Base-by-base conservation (phyloP, 148 eudicot species). In the Amaranthus palmeri region DNA sequence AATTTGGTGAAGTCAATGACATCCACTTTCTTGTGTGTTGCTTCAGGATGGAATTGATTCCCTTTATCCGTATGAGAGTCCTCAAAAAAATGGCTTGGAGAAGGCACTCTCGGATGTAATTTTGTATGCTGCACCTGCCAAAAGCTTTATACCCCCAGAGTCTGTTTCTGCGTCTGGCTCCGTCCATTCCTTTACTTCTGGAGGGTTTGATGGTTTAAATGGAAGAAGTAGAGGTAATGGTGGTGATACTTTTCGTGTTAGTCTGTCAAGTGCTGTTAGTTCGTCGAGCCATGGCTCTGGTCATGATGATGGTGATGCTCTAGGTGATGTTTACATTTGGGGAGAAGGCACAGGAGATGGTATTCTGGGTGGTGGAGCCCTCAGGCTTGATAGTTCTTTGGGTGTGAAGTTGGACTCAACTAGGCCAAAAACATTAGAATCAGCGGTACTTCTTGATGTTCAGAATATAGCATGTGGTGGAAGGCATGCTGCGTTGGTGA, bases 181-280 rank as follows among this genome's bases (percentile, higher is more conserved):
- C 54, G 75, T 74, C 49, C 80, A 79, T 18, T 84, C 85, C 49
- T 76, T 76, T 40, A 80, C 87, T 54, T 80, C 82, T 59, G 86
- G 85, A 70, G 84, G 82, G 52, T 73, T 80, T 68, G 88, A 83
- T 68, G 81, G 80, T 54, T 25, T 72, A 42, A 81, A 84, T 77
- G 80, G 81, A 47, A 76, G 72, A 42, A 67, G 77, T 60, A 83
- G 81, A 61, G 73, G 84, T 44, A 79, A 76, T 71, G 81, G 83
- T 51, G 74, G 75, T 52, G 92, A 86, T 81, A 80, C 84, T 75
- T 76, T 73, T 64, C 84, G 92, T 79, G 73, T 81, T 56, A 90
- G 96, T 76, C 79, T 84, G 18, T 86, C 96, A 59, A 90, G 96
- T 81, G 85, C 87, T 61, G 74, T 88, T 67, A 86, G 92, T 74